Evolutionary conservation across 805 yeast species (phyloP).

Genomic region (Ogataea philodendri): DNA sequence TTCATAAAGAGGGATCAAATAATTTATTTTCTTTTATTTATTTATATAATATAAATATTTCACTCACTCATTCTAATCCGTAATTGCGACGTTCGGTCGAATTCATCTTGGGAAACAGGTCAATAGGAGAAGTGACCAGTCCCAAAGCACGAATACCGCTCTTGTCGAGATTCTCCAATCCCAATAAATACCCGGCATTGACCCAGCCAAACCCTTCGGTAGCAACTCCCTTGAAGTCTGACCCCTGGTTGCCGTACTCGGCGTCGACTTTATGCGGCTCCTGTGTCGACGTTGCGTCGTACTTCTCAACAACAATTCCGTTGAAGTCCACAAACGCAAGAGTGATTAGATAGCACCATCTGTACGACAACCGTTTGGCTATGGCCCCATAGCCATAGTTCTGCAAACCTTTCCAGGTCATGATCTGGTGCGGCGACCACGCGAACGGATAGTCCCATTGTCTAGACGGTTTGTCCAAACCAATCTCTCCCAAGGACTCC

Average conservation of each 20-base stretch:
- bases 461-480: conserved; percentile 73
- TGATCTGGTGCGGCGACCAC: conserved; percentile 97
- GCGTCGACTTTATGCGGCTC: conserved; percentile 93
- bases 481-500: conserved; percentile 67
- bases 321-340: conserved; percentile 87
- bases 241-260: conserved; percentile 96
- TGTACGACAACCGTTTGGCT: conserved; percentile 69
- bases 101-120: conserved; percentile 51
- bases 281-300: conserved; percentile 78
- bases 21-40: background rate
- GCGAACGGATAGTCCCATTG: conserved; percentile 99
- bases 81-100: conserved; percentile 40
- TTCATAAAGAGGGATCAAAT: conserved; percentile 20
- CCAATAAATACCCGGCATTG: conserved; percentile 78
- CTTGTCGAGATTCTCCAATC: conserved; percentile 61
- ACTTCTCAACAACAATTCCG: conserved; percentile 94
- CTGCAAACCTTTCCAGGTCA: conserved; percentile 85
- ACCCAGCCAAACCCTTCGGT: conserved; percentile 99
- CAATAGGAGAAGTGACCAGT: conserved; percentile 68
- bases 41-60: conserved; percentile 2
- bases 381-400: conserved; percentile 67
- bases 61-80: conserved; percentile 21
- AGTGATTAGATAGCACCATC: conserved; percentile 90
- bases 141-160: conserved; percentile 78
- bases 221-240: conserved; percentile 88